Base-by-base conservation (phyloP, 352 stramenopile genomes). In the Globisporangium megalacanthum region DNA sequence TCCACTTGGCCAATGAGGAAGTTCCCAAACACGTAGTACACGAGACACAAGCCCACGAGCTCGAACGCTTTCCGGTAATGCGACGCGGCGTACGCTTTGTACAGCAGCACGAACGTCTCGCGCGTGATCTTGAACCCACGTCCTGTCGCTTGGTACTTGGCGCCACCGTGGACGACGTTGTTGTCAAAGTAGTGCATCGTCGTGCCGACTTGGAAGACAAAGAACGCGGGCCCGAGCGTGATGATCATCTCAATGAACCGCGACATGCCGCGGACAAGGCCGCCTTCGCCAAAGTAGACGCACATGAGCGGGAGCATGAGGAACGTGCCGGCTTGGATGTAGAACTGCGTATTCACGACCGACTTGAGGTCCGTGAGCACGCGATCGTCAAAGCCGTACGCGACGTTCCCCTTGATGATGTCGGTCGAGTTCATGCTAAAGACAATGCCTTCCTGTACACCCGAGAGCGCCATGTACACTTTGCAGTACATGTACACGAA, bases 401-500 rank as follows among this genome's bases (percentile, higher is more conserved):
- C 70, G 48, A 72, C 60, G 53, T 90, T 90, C 8, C 64, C 19
- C 0, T 62, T 82, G 51, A 90, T 87, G 17, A 90, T 69, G 11
- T 64, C 60, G 2, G 76, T 86, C 44, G 68, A 68, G 63, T 88
- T 86, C 80, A 90, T 90, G 41, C 58, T 54, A 52, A 73, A 80
- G 19, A 90, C 70, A 58, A 90, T 83, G 20, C 88, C 68, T 41
- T 73, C 56, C 59, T 90, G 80, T 6, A 88, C 76, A 62, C 81
- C 81, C 11, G 75, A 64, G 19, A 91, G 54, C 15, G 77, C 79
- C 31, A 89, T 61, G 64, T 91, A 91, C 49, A 91, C 77, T 64
- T 91, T 91, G 60, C 72, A 73, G 65, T 89, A 91, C 76, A 91
- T 91, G 70, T 89, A 91, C 49, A 91, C 77, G 52, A 83, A 91